Evolutionary conservation across 2,329 filamentous ascomycete genomes (phyloP), one percentile per base, ranked within the genome.

Genomic region (Monilinia polystroma): DNA sequence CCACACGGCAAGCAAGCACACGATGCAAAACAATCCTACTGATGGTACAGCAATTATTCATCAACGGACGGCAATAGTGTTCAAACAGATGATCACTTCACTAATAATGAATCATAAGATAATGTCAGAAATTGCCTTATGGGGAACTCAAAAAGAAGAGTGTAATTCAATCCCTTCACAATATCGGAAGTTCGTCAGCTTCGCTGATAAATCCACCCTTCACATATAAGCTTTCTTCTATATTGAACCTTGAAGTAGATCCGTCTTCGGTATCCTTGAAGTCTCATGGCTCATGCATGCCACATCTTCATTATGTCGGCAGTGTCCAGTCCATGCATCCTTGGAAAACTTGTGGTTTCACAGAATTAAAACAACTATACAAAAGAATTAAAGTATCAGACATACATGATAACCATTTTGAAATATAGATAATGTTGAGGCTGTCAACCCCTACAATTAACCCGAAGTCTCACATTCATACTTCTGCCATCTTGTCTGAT

Each of bases 251-350:
- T 29, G 38, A 11, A 45, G 35, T 23, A 23, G 49, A 32, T 63
- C 49, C 60, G 26, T 49, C 32, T 32, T 32, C 26, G 23, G 14
- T 8, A 57, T 63, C 29, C 41, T 35, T 7, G 41, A 18, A 64
- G 20, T 35, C 41, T 64, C 52, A 41, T 57, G 52, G 18, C 49
- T 64, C 41, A 41, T 49, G 41, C 29, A 26, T 11, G 52, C 62
- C 62, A 56, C 41, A 26, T n/a, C 35, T 47, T 23, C 29, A 26
- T 38, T 11, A 57, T 32, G 38, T 32, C 41, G 52, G 52, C 32
- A 64, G 52, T n/a, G 11, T 47, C 26, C n/a, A 47, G 32, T 32
- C 23, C 6, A 32, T 26, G 16, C 18, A 6, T 29, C 11, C 45
- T 32, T 41, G 38, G 26, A 29, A 18, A 29, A 45, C n/a, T 2